Percentiles rank a stretch among this genome's conserved stretches.
Conservation (phyloP, 331 rosid genomes). For the Malus hybrid region DNA sequence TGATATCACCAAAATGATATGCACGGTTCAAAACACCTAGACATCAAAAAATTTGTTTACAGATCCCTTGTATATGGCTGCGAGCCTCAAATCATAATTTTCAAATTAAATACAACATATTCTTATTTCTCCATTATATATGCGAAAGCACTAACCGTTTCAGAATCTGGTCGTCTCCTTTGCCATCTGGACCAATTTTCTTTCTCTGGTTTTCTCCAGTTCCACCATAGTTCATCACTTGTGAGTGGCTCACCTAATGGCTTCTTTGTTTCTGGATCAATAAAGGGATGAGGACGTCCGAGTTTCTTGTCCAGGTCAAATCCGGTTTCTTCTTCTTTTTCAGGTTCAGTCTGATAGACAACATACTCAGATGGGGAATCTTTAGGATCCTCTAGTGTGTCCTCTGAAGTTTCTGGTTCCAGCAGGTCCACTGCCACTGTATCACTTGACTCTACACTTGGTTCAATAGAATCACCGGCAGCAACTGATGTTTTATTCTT, state of each 20-base stretch:
- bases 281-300: constrained; percentile 77
- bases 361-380: constrained; percentile 62
- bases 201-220: constrained; percentile 86
- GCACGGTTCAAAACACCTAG: neutral
- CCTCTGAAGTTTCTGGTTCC: constrained; percentile 38
- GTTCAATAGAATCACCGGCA: constrained; percentile 27
- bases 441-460: constrained; percentile 26
- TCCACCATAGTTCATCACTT: constrained; percentile 88
- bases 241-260: constrained; percentile 61
- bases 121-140: neutral
- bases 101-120: neutral
- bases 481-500: constrained; percentile 42
- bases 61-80: neutral
- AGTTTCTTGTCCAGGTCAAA: constrained; percentile 57
- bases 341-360: constrained; percentile 65
- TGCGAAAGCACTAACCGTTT: constrained; percentile 58
- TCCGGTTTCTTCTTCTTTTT: constrained; percentile 54
- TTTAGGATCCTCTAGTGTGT: constrained; percentile 45
- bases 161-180: constrained; percentile 85
- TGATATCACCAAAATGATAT: neutral
- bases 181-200: constrained; percentile 99
- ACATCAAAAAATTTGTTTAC: neutral
- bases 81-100: neutral
- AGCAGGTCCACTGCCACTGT: neutral
- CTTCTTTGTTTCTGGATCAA: constrained; percentile 69